A percentile compares a stretch with the other conserved stretches of the same genome.
Evolutionary conservation across 352 stramenopile genomes (phyloP).

Genomic region (Pilasporangium apinafurcum): DNA sequence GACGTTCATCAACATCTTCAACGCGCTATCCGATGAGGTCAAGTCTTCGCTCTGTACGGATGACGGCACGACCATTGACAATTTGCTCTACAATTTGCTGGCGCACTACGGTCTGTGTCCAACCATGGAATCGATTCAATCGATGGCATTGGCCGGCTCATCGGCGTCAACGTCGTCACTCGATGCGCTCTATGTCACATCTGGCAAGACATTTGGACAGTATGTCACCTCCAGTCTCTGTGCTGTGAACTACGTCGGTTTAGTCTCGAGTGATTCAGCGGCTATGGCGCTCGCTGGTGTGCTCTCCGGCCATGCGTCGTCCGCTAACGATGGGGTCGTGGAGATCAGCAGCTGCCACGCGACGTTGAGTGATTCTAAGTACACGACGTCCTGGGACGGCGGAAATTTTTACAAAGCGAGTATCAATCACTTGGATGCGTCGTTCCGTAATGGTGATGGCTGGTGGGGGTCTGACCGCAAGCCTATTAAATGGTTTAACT

Average conservation of each 20-base stretch:
- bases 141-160: constrained; percentile 10
- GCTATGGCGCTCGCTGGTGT: constrained; percentile 4
- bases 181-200: constrained; percentile 8
- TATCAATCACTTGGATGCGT: constrained; percentile 25
- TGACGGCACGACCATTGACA: constrained; percentile 3
- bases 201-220: constrained; percentile 3
- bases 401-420: constrained; percentile 18
- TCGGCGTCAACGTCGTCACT: constrained; percentile 5
- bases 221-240: constrained; percentile 17
- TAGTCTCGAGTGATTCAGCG: constrained; percentile 10
- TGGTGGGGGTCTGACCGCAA: constrained; percentile 19
- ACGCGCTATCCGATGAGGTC: constrained; percentile 1
- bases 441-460: constrained; percentile 18
- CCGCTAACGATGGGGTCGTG: constrained; percentile 20
- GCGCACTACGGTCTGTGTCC: constrained; percentile 12
- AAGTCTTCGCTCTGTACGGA: constrained; percentile 11
- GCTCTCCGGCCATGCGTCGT: constrained; percentile 13
- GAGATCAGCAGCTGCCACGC: constrained; percentile 18
- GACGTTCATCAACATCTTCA: constrained; percentile 8
- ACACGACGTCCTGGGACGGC: constrained; percentile 7
- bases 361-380: background rate
- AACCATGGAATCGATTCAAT: constrained; percentile 6
- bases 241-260: constrained; percentile 9
- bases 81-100: constrained; percentile 5
- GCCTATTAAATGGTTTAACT: constrained; percentile 28